A percentile compares a stretch with the other conserved stretches of the same genome.
These are phyloP conservation scores for Dipodascus albidus DNA, from an alignment of 805 yeast genomes.

Conservation along the genomic window DNA sequence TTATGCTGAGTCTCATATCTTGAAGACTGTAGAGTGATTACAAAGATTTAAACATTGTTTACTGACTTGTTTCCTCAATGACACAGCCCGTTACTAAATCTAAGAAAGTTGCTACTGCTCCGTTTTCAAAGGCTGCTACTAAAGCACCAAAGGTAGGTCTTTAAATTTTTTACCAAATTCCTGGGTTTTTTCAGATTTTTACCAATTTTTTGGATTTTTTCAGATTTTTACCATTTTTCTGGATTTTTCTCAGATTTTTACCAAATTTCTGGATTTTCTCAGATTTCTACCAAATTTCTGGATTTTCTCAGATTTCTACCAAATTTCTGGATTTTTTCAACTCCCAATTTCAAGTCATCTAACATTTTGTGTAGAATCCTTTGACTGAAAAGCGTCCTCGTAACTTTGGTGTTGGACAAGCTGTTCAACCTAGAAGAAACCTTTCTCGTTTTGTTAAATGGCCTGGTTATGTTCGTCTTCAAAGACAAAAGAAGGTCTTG, in stretches of 20 bases:
- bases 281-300: neutral
- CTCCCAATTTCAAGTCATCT: no score
- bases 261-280: no score
- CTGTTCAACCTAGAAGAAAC: slow-evolving; percentile 91
- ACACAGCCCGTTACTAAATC: slow-evolving; percentile 16
- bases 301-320: no score
- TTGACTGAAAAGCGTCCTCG: slow-evolving; percentile 81
- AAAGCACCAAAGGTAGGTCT: slow-evolving; percentile 30
- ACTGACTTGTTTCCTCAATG: slow-evolving; percentile 3
- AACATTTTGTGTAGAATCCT: slow-evolving; percentile 51
- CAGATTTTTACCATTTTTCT: no score
- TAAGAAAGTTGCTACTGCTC: slow-evolving; percentile 96
- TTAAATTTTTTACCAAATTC: no score
- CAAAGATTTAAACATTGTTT: neutral
- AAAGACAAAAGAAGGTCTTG: slow-evolving; percentile 97
- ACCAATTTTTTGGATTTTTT: no score
- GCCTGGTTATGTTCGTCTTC: slow-evolving; percentile 98
- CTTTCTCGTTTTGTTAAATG: slow-evolving; percentile 95
- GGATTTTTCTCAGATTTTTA: no score
- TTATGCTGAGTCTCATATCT: slow-evolving; percentile 4
- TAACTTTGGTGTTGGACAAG: slow-evolving; percentile 95
- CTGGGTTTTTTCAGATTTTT: no score
- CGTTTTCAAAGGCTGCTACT: slow-evolving; percentile 63
- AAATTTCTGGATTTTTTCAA: no score
- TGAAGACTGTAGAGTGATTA: slow-evolving; percentile 6